Base-by-base conservation (phyloP, 441 rosid genomes). In the Arabidopsis hybrid region DNA sequence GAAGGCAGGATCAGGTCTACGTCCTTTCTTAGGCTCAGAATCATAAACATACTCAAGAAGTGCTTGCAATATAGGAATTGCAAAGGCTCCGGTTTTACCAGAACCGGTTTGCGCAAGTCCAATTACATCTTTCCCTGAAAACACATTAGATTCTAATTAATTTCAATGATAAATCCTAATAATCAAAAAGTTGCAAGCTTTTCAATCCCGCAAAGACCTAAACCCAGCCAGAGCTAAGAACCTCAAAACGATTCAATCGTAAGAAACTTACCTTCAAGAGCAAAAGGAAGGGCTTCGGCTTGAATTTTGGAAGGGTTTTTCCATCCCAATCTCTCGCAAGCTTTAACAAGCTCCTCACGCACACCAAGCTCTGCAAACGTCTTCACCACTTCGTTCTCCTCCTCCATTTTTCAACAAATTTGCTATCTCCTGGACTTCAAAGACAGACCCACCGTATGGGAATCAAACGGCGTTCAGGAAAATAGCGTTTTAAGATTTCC, bases 21-120 rank as follows among this genome's bases (percentile, higher is more conserved):
- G 80, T 5, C 79, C 82, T 77, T 82, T 81, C 43, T 80, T 89
- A 50, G 84, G 78, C 65, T 75, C 82, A 57, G 82, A 69, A 14
- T 79, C 85, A 60, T 81, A 66, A 6, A 88, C 90, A 76, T 85
- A 76, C 39, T 91, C 88, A 7, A 95, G 78, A 56, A 95, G 94
- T 0, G 96, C 88, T 72, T 90, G 96, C 39, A 96, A 64, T 57
- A 93, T 93, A 7, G 99, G 97, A 61, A 93, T 85, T 7, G 98
- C 97, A 67, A 93, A 96, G 0, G 99, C 99, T 74, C 97, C 99
- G 0, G 99, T 91, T 80, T 91, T 96, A 57, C 97, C 98, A 10
- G 97, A 93, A 71, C 98, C 99, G 0, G 98, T 95, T 70, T 96
- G 99, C 0, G 98, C 99, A 73, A 96, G 90, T 59, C 97, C 98